These are phyloP conservation scores for Thelephora terrestris DNA, from an alignment of 1,284 basidiomycete genomes.

Conservation along the genomic window DNA sequence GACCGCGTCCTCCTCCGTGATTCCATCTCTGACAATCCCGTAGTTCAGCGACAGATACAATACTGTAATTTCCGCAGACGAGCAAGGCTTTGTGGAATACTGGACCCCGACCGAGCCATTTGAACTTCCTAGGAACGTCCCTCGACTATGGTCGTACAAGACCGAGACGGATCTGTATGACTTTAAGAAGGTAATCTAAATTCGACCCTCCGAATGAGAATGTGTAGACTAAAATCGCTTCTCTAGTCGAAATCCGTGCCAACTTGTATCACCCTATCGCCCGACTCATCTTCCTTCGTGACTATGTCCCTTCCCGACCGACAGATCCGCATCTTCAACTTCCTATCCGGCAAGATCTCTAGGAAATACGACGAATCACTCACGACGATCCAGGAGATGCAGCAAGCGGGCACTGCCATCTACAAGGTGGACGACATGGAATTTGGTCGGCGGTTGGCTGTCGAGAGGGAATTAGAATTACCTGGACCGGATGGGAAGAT, in stretches of 20 bases:
- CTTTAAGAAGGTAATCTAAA: conserved; percentile 79
- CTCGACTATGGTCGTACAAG: conserved; percentile 86
- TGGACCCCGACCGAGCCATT: conserved; percentile 90
- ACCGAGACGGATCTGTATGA: conserved; percentile 91
- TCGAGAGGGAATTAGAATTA: conserved; percentile 86
- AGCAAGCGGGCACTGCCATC: conserved; percentile 85
- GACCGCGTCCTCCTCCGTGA: conserved; percentile 22
- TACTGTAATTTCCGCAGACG: conserved; percentile 90
- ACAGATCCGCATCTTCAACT: conserved; percentile 89
- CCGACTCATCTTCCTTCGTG: conserved; percentile 80
- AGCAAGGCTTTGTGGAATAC: conserved; percentile 93
- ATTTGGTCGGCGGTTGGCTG: conserved; percentile 90
- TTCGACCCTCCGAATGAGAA: background rate
- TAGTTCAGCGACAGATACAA: conserved; percentile 89
- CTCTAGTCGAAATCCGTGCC: conserved; percentile 81
- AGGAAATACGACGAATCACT: conserved; percentile 95
- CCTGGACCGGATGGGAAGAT: conserved; percentile 59
- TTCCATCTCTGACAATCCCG: conserved; percentile 1
- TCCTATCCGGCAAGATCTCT: conserved; percentile 82
- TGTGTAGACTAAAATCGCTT: background rate
- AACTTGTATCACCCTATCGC: conserved; percentile 85
- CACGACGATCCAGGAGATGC: conserved; percentile 91
- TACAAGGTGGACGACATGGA: conserved; percentile 98
- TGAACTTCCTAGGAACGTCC: conserved; percentile 66
- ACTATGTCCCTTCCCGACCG: conserved; percentile 90